Base-by-base conservation (phyloP, 2,329 filamentous ascomycete species). In the Peltaster fructicola region DNA sequence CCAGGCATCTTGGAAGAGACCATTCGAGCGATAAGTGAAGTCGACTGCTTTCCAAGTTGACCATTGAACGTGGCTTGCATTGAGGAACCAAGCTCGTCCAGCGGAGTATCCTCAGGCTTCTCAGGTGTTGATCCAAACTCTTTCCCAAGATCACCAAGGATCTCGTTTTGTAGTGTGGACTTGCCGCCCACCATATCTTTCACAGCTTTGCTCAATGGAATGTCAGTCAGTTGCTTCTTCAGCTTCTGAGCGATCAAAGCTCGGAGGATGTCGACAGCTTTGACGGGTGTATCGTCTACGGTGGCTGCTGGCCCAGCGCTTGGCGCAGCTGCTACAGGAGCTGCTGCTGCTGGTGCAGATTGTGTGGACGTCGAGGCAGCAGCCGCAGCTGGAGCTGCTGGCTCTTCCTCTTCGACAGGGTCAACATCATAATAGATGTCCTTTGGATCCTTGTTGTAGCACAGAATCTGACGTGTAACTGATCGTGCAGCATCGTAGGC, bases 11-110 rank as follows among this genome's bases (percentile, higher is more conserved):
- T 98, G 15, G 88, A 93, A 2, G 88, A 95, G 20, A 98, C 88
- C 50, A 98, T 63, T 40, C 88, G 76, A 24, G 88, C 88, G 51
- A 98, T 76, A 29, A 98, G 68, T 3, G 84, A 90, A 26, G 79
- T 76, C 1, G 88, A 91, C 42, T 93, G 84, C 59, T 98, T 98
- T 53, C 88, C 88, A 33, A 98, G 71, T 57, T 92, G 85, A 41
- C 88, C 88, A 56, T 93, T 88, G 59, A 98, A 98, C n/a, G 85
- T 95, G 22, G 80, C 74, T 57, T 98, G 88, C 77, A 98, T 92
- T 6, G 88, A 65, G 27, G 79, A 81, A 61, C 84, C 79, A 31
- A 98, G 67, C 57, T 98, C 88, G 52, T 98, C 88, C 22, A 98
- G 65, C 34, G 88, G 88, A 21, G 78, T 90, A 53, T 98, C 88